Percentiles rank a stretch among this genome's conserved stretches.
Conservation (phyloP, 257 asterid genomes). For the Phtheirospermum japonicum region DNA sequence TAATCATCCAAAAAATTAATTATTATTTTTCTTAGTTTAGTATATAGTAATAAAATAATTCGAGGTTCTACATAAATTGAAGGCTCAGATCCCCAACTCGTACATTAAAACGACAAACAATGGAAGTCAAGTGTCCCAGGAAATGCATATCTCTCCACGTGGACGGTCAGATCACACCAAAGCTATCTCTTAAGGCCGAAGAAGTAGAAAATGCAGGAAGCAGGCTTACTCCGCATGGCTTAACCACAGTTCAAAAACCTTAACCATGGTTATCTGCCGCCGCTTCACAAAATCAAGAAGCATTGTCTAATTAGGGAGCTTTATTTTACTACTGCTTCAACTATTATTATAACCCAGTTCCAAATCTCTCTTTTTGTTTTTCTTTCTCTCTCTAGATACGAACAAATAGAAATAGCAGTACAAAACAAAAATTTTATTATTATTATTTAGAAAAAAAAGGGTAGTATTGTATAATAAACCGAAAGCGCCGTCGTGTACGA, state of each 20-base stretch:
- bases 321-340: slow-evolving; percentile 6
- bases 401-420: slow-evolving; percentile 24
- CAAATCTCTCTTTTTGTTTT: slow-evolving; percentile 41
- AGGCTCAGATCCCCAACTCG: slow-evolving; percentile 33
- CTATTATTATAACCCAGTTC: slow-evolving; percentile 19
- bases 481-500: slow-evolving; percentile 37
- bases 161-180: slow-evolving; percentile 35
- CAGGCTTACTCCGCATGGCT: not conserved
- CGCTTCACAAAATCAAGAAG: slow-evolving; percentile 27
- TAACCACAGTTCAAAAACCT: slow-evolving; percentile 31
- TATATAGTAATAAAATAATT: too few relatives aligned
- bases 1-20: too few relatives aligned
- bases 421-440: not conserved
- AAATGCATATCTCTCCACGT: slow-evolving; percentile 47
- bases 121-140: slow-evolving; percentile 42
- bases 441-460: not conserved
- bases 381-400: slow-evolving; percentile 35
- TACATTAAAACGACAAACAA: slow-evolving; percentile 40
- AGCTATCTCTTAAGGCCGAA: slow-evolving; percentile 32
- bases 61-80: too few relatives aligned
- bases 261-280: slow-evolving; percentile 41
- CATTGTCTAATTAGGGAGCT: too few relatives aligned
- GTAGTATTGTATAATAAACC: not conserved
- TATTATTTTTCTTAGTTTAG: too few relatives aligned
- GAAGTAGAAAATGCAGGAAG: slow-evolving; percentile 19